These are phyloP conservation scores for Pseudoneurospora amorphoporcata DNA, from an alignment of 495 filamentous ascomycete genomes.

Conservation along the genomic window DNA sequence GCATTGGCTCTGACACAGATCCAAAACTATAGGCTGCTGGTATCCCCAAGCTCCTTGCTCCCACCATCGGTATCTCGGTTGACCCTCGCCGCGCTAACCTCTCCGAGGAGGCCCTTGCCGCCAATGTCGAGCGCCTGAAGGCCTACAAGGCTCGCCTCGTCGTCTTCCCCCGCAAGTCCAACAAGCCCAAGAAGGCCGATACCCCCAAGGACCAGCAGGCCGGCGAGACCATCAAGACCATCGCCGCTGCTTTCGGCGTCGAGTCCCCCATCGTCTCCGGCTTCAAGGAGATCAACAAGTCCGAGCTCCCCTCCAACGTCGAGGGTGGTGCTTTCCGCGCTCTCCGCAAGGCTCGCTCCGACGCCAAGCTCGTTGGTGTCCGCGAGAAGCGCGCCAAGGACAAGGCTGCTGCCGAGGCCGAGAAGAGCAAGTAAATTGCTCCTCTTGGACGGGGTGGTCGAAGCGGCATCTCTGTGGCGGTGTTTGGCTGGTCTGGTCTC, in stretches of 20 bases:
- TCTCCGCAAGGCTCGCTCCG: slow-evolving; percentile 76
- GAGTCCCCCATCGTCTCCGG: slow-evolving; percentile 46
- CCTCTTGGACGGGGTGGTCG: slow-evolving; percentile 4
- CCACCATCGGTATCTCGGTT: slow-evolving; percentile 93
- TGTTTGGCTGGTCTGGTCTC: slow-evolving; percentile 38
- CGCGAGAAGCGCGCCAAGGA: slow-evolving; percentile 90
- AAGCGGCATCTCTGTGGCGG: slow-evolving; percentile 22
- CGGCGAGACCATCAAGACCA: slow-evolving; percentile 51
- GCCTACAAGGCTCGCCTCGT: slow-evolving; percentile 91
- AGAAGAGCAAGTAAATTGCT: slow-evolving; percentile 80
- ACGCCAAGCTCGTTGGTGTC: slow-evolving; percentile 67
- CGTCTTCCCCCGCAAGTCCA: slow-evolving; percentile 91
- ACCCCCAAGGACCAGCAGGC: slow-evolving; percentile 77
- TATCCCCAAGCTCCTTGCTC: slow-evolving; percentile 87
- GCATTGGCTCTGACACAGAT: slow-evolving; percentile 8
- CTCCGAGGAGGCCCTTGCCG: slow-evolving; percentile 80
- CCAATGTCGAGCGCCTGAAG: slow-evolving; percentile 93
- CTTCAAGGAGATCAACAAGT: slow-evolving; percentile 71
- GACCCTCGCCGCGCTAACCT: slow-evolving; percentile 95
- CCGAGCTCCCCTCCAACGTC: slow-evolving; percentile 63
- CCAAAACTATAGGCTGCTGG: slow-evolving; percentile 64
- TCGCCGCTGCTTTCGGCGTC: slow-evolving; percentile 58
- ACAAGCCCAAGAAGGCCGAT: slow-evolving; percentile 84
- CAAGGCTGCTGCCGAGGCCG: slow-evolving; percentile 80
- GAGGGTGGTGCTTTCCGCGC: slow-evolving; percentile 73